Conservation (phyloP, 352 stramenopile genomes). For the Phytopythium boreale region DNA sequence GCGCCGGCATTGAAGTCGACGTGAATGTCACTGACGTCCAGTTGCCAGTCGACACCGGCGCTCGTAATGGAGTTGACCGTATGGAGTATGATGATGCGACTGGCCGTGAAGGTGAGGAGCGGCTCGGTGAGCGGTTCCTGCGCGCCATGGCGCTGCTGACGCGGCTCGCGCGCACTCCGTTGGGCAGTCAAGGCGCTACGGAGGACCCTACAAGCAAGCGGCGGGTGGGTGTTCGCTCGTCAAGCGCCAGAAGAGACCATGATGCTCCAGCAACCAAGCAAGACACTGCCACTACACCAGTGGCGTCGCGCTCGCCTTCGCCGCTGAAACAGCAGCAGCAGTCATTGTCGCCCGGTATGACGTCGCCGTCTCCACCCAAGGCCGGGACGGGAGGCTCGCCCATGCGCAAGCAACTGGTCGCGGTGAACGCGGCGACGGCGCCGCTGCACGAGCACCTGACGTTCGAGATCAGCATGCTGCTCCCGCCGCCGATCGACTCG, state of each 20-base stretch:
- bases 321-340: not conserved
- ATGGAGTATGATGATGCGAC: not conserved
- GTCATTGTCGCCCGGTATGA: not conserved
- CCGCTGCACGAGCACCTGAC: slow-evolving; percentile 47
- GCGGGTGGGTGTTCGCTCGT: not conserved
- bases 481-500: slow-evolving; percentile 43
- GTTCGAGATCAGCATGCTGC: slow-evolving; percentile 62
- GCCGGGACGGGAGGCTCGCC: not conserved
- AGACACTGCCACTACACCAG: not conserved
- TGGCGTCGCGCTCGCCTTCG: not conserved
- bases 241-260: not conserved
- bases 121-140: slow-evolving; percentile 55
- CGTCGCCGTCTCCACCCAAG: not conserved
- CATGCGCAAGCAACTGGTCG: not conserved
- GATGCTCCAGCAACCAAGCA: not conserved
- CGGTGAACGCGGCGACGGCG: slow-evolving; percentile 8
- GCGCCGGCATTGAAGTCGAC: too few relatives aligned
- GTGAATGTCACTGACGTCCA: not conserved
- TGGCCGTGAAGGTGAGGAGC: slow-evolving; percentile 16
- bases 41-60: too few relatives aligned
- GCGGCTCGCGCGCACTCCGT: slow-evolving; percentile 27
- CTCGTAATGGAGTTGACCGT: not conserved
- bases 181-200: slow-evolving; percentile 3
- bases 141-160: slow-evolving; percentile 52
- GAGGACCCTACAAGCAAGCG: not conserved